A percentile compares a stretch with the other conserved stretches of the same genome.
Evolutionary conservation across 495 filamentous ascomycete species (phyloP).

Genomic region (Penicillium argentinense): DNA sequence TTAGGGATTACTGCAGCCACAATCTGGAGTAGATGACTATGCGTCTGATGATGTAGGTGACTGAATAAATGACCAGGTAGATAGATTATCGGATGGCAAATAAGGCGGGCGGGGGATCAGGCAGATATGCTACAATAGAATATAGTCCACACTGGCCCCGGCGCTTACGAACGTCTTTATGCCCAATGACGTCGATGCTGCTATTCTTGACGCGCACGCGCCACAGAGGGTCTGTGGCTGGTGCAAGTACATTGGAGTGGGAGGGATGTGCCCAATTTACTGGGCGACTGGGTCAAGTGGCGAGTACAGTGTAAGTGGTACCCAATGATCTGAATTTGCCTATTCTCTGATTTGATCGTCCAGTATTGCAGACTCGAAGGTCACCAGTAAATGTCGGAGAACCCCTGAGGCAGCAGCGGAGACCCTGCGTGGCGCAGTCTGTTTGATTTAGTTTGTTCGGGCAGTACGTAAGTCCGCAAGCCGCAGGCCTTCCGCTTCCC

Average conservation of each 20-base stretch:
- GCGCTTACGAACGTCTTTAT: constrained; percentile 11
- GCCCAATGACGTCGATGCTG: constrained; percentile 34
- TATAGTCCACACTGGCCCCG: too few species aligned
- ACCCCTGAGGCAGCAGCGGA: constrained; percentile 26
- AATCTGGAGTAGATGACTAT: too few species aligned
- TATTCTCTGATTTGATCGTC: background rate
- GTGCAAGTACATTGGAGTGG: background rate
- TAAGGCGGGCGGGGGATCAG: too few species aligned
- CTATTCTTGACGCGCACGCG: constrained; percentile 27
- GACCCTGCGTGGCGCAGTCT: constrained; percentile 28
- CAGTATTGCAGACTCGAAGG: background rate
- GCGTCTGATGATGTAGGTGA: too few species aligned
- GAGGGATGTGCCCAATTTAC: background rate
- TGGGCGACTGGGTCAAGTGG: too few species aligned
- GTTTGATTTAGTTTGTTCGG: constrained; percentile 28
- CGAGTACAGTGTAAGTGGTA: background rate
- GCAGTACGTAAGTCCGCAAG: constrained; percentile 35
- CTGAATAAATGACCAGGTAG: too few species aligned
- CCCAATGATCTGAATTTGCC: background rate
- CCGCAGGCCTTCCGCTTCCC: constrained; percentile 12
- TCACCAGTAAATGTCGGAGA: background rate
- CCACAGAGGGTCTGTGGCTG: constrained; percentile 24
- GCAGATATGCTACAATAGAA: too few species aligned
- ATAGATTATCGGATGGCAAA: too few species aligned
- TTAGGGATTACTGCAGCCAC: too few species aligned